Evolutionary conservation across 768 basidiomycete species (phyloP).

Genomic region (Coprinopsis marcescibilis): DNA sequence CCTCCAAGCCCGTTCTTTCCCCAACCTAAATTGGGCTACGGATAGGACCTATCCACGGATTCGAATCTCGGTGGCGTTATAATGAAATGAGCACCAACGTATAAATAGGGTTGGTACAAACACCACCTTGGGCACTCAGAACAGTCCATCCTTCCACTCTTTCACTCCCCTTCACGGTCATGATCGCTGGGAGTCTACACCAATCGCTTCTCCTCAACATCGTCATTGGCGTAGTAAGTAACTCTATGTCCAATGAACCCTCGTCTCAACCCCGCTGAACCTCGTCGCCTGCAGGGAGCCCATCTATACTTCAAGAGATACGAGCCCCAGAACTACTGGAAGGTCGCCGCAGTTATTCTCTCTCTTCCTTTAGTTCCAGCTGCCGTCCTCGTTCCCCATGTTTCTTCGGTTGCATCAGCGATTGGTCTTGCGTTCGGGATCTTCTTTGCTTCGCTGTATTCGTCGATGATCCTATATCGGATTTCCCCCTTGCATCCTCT

Average conservation of each 20-base stretch:
- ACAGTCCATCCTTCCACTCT: background rate
- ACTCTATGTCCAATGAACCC: background rate
- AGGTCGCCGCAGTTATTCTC: background rate
- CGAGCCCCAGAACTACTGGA: constrained; percentile 11
- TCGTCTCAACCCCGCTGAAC: background rate
- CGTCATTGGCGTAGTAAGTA: constrained; percentile 1
- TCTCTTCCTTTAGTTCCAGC: constrained; percentile 6
- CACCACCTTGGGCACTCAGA: background rate
- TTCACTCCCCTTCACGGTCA: background rate
- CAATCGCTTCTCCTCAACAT: constrained; percentile 1
- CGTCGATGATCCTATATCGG: constrained; percentile 23
- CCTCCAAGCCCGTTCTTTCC: too few species aligned
- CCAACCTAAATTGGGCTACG: too few species aligned
- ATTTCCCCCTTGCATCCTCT: constrained; percentile 37
- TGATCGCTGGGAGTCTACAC: background rate
- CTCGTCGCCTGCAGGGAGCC: background rate
- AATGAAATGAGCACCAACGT: too few species aligned
- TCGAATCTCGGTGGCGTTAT: too few species aligned
- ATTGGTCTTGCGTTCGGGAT: constrained; percentile 2
- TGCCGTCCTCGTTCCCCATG: background rate
- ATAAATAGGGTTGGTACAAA: too few species aligned
- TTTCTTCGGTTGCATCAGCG: constrained; percentile 1
- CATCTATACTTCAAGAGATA: constrained; percentile 5
- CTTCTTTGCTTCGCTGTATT: constrained; percentile 7
- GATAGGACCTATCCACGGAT: too few species aligned